These are phyloP conservation scores for Syncephalastrum contaminatum DNA, from an alignment of 371 early-diverging fungal genomes.

Conservation along the genomic window DNA sequence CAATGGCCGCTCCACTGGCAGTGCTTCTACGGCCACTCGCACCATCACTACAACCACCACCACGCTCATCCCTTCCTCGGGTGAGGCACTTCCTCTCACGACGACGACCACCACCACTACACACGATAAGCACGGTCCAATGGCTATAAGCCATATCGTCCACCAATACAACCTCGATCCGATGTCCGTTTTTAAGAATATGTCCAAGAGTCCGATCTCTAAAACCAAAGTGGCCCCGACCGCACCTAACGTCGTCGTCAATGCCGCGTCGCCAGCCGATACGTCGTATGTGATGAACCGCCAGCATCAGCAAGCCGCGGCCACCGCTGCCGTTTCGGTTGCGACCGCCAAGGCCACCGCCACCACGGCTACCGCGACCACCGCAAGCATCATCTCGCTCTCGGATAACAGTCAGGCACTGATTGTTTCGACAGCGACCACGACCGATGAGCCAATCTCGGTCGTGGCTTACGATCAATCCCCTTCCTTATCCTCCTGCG, in stretches of 20 bases:
- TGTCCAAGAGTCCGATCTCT: too few species aligned
- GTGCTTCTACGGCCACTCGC: conserved; percentile 8
- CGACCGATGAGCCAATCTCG: conserved; percentile 4
- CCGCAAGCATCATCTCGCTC: conserved; percentile 12
- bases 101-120: conserved; percentile 9
- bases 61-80: background rate
- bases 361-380: conserved; percentile 13
- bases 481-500: too few species aligned
- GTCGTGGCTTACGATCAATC: too few species aligned
- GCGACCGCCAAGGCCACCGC: conserved; percentile 16
- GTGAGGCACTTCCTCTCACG: background rate
- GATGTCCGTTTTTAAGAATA: too few species aligned
- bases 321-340: conserved; percentile 13
- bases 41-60: conserved; percentile 8
- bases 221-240: too few species aligned
- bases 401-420: conserved; percentile 15
- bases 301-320: conserved; percentile 17
- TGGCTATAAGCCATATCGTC: conserved; percentile 47
- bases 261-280: too few species aligned
- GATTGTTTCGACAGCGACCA: conserved; percentile 18
- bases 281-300: conserved; percentile 5
- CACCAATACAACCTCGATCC: conserved; percentile 12
- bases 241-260: too few species aligned
- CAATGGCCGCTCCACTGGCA: conserved; percentile 10
- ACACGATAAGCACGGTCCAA: conserved; percentile 27